phyloP scores from a whole-genome alignment of 257 asterid species.

The Scutellaria baicalensis region DNA sequence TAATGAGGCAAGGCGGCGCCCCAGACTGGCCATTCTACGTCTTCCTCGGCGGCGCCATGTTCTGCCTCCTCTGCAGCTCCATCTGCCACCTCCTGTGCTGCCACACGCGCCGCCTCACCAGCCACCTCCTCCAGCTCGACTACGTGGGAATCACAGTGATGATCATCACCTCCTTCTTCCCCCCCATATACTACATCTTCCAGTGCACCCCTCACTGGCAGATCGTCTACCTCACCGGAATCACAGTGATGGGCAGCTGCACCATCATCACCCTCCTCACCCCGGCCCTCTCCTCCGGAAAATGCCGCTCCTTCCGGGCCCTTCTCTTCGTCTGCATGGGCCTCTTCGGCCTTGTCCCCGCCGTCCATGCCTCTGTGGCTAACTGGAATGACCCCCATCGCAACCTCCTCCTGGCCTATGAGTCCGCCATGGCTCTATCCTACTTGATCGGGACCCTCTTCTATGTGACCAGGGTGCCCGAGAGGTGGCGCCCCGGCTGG shows the following conservation, averaged over 20 bases:
- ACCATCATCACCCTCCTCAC: slow-evolving; percentile 61
- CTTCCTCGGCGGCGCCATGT: slow-evolving; percentile 66
- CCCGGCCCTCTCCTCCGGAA: slow-evolving; percentile 56
- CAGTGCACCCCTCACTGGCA: slow-evolving; percentile 91
- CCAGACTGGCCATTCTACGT: slow-evolving; percentile 83
- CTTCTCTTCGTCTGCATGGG: slow-evolving; percentile 72
- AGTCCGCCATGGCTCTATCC: slow-evolving; percentile 62
- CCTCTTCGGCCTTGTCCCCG: slow-evolving; percentile 71
- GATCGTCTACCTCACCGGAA: slow-evolving; percentile 57
- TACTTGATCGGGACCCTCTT: slow-evolving; percentile 64
- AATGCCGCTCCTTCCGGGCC: slow-evolving; percentile 64
- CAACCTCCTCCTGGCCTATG: slow-evolving; percentile 44
- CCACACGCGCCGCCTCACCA: slow-evolving; percentile 64
- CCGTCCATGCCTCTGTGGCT: slow-evolving; percentile 51
- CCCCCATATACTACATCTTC: slow-evolving; percentile 91
- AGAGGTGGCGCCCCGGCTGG: slow-evolving; percentile 87
- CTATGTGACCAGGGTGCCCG: slow-evolving; percentile 66
- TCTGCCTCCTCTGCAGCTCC: slow-evolving; percentile 86
- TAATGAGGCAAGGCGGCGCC: slow-evolving; percentile 17
- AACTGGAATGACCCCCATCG: slow-evolving; percentile 82
- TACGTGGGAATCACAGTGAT: slow-evolving; percentile 86
- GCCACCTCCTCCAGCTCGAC: slow-evolving; percentile 55
- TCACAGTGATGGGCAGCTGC: slow-evolving; percentile 58
- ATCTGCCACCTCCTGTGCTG: slow-evolving; percentile 82
- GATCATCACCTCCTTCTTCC: slow-evolving; percentile 97